Percentiles rank a stretch among this genome's conserved stretches.
Evolutionary conservation across 2,329 filamentous ascomycete genomes (phyloP).

Genomic region (Ceratocystis huliohia): DNA sequence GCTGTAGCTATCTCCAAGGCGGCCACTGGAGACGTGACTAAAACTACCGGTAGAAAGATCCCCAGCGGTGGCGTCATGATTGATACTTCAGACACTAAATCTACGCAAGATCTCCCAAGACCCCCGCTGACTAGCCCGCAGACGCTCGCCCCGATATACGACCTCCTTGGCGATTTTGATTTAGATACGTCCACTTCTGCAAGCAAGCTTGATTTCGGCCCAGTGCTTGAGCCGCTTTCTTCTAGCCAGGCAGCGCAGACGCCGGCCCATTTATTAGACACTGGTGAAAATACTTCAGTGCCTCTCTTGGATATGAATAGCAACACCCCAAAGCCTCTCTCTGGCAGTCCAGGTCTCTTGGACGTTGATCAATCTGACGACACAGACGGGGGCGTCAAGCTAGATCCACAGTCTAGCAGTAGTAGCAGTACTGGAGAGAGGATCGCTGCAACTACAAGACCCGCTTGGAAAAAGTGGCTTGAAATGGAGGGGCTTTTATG

Average conservation of each 20-base stretch:
- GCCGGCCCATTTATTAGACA: too few species aligned
- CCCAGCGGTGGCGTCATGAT: too few species aligned
- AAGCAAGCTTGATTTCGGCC: background rate
- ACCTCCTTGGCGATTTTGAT: background rate
- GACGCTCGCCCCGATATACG: background rate
- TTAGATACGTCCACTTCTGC: background rate
- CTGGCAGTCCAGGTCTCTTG: too few species aligned
- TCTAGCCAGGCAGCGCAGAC: background rate
- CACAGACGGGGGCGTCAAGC: background rate
- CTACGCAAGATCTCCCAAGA: background rate
- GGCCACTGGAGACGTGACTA: too few species aligned
- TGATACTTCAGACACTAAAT: background rate
- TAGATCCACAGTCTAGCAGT: background rate
- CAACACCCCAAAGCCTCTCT: background rate
- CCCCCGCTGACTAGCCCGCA: background rate
- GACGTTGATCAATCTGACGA: background rate
- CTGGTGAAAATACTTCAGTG: too few species aligned
- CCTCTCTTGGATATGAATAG: background rate
- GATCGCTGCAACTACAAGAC: background rate
- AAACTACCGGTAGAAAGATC: too few species aligned
- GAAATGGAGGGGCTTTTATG: slow-evolving; percentile 10
- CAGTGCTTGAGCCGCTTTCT: background rate
- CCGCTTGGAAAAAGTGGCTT: slow-evolving; percentile 6
- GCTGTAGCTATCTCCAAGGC: background rate
- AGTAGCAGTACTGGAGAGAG: background rate